phyloP scores from a whole-genome alignment of 805 yeast genomes.

The Tetrapisispora fleetii region DNA sequence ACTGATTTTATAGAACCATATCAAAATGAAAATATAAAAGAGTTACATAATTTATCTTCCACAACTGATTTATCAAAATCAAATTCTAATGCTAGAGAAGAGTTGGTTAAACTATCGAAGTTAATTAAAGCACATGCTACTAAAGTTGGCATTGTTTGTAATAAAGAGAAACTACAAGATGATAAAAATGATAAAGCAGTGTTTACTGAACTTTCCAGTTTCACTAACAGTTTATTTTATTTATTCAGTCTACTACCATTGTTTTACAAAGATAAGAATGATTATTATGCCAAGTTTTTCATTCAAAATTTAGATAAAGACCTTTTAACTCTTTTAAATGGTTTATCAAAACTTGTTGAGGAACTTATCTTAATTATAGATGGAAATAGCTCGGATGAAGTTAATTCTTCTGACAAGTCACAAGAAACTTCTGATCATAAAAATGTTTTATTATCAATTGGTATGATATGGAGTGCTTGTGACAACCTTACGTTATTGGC shows the following conservation, averaged over 20 bases:
- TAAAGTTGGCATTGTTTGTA: constrained; percentile 37
- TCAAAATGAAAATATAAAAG: constrained; percentile 7
- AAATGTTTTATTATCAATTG: constrained; percentile 48
- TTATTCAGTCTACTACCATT: constrained; percentile 21
- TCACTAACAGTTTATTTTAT: constrained; percentile 21
- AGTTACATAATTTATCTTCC: constrained; percentile 15
- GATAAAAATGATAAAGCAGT: constrained; percentile 16
- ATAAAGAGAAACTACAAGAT: constrained; percentile 14
- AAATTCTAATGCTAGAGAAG: constrained; percentile 29
- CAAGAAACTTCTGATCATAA: constrained; percentile 21
- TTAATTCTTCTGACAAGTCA: constrained; percentile 6
- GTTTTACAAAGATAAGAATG: constrained; percentile 16
- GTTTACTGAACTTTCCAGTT: constrained; percentile 21
- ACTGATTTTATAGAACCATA: constrained; percentile 20
- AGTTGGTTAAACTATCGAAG: constrained; percentile 47
- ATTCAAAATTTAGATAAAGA: constrained; percentile 13
- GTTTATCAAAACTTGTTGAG: constrained; percentile 13
- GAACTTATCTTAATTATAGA: constrained; percentile 9
- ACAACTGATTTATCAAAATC: constrained; percentile 10
- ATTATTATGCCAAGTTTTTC: constrained; percentile 16
- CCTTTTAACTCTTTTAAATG: constrained; percentile 16
- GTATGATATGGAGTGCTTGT: constrained; percentile 64
- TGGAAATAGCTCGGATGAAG: background rate
- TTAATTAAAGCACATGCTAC: constrained; percentile 68
- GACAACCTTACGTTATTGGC: constrained; percentile 37